These are phyloP conservation scores for Coemansia aciculifera DNA, from an alignment of 192 early-diverging fungal species.

Conservation along the genomic window DNA sequence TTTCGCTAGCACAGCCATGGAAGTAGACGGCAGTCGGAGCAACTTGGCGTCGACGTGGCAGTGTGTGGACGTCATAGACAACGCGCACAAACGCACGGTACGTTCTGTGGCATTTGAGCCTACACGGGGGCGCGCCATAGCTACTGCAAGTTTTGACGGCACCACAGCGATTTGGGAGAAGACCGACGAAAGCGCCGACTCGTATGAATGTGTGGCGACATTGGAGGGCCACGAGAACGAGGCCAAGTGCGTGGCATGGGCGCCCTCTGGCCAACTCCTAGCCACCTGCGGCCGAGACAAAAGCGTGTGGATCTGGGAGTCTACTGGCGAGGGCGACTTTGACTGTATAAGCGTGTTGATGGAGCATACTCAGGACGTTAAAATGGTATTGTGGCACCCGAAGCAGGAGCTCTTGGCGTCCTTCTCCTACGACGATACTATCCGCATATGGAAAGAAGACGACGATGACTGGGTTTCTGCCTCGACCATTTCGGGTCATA, in stretches of 20 bases:
- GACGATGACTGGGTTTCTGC: slow-evolving; percentile 96
- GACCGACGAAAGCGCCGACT: slow-evolving; percentile 52
- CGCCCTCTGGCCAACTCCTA: slow-evolving; percentile 73
- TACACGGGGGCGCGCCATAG: slow-evolving; percentile 68
- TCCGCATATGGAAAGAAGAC: slow-evolving; percentile 92
- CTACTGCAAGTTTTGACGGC: slow-evolving; percentile 91
- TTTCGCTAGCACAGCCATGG: slow-evolving; percentile 13
- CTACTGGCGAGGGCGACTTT: slow-evolving; percentile 82
- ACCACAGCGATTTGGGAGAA: slow-evolving; percentile 91
- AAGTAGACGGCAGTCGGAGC: slow-evolving; percentile 1
- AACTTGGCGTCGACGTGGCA: slow-evolving; percentile 55
- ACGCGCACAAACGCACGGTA: slow-evolving; percentile 89
- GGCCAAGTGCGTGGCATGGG: slow-evolving; percentile 92
- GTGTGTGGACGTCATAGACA: slow-evolving; percentile 73
- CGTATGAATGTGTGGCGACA: slow-evolving; percentile 89
- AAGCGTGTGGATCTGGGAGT: slow-evolving; percentile 99
- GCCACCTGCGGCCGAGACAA: slow-evolving; percentile 96
- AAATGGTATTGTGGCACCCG: slow-evolving; percentile 93
- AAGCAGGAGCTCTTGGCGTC: slow-evolving; percentile 79
- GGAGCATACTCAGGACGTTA: slow-evolving; percentile 96
- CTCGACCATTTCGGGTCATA: slow-evolving; percentile 81
- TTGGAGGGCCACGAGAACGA: slow-evolving; percentile 99
- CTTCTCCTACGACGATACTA: slow-evolving; percentile 91
- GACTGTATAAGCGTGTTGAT: slow-evolving; percentile 93
- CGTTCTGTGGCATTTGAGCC: slow-evolving; percentile 82